Conservation (phyloP, 1,139 yeast genomes). For the Scheffersomyces illinoinensis region DNA sequence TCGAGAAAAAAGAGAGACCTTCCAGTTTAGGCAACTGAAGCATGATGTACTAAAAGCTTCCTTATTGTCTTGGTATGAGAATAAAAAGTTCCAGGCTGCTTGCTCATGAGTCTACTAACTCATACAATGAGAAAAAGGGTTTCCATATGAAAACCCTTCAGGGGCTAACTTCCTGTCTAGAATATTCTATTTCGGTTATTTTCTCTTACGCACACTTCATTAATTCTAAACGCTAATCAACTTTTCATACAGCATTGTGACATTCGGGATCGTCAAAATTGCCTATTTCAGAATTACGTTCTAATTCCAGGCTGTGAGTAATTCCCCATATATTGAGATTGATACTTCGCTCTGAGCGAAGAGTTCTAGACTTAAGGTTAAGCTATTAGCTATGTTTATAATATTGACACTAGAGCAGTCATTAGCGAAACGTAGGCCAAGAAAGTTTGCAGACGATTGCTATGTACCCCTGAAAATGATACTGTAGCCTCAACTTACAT, state of each 20-base stretch:
- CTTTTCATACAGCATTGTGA: background rate
- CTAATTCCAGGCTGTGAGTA: background rate
- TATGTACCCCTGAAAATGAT: background rate
- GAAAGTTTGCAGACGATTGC: background rate
- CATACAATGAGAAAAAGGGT: background rate
- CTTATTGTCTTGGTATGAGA: background rate
- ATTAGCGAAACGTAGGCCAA: background rate
- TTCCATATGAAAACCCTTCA: background rate
- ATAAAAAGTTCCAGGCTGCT: background rate
- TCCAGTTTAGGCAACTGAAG: background rate
- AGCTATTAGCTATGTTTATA: background rate
- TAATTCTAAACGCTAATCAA: background rate
- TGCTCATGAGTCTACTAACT: background rate
- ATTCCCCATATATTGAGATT: background rate
- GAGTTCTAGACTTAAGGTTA: background rate
- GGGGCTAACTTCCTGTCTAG: background rate
- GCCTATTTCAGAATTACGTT: background rate
- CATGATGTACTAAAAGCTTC: background rate
- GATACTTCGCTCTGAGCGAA: no score
- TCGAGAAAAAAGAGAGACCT: background rate
- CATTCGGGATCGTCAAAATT: background rate
- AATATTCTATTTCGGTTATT: background rate
- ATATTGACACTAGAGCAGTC: background rate
- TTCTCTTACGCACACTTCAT: background rate
- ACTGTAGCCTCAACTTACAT: background rate